Evolutionary conservation across 306 rosid genomes (phyloP).

Genomic region (Prunus mume): DNA sequence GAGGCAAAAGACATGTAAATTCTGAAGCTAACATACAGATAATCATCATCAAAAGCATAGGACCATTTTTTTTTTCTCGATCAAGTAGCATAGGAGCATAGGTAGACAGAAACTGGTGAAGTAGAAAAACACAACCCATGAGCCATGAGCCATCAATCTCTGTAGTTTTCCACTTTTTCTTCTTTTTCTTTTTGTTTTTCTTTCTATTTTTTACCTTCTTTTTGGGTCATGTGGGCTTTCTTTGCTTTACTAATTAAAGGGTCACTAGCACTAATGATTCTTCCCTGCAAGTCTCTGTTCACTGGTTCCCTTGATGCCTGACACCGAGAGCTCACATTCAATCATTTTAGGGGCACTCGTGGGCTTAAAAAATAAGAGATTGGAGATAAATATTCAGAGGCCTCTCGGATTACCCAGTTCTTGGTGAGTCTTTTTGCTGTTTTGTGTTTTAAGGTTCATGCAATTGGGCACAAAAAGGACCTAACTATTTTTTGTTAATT

Average conservation of each 20-base stretch:
- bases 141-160: conserved; percentile 40
- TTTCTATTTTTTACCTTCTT: conserved; percentile 31
- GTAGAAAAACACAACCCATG: conserved; percentile 42
- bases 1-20: conserved; percentile 33
- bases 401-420: conserved; percentile 25
- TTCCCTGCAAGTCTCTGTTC: conserved; percentile 41
- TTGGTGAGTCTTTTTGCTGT: conserved; percentile 34
- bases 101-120: conserved; percentile 33
- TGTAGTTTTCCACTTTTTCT: not conserved
- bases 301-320: conserved; percentile 74
- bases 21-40: conserved; percentile 43
- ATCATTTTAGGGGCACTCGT: conserved; percentile 42
- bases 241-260: conserved; percentile 39
- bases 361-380: conserved; percentile 31
- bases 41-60: conserved; percentile 37
- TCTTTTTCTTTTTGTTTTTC: conserved; percentile 16
- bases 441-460: conserved; percentile 15
- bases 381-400: conserved; percentile 36
- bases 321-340: conserved; percentile 55
- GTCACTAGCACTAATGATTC: conserved; percentile 40
- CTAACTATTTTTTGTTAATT: conserved; percentile 7
- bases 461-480: conserved; percentile 8
- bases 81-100: conserved; percentile 23
- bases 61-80: too few relatives aligned
- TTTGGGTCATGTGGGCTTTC: conserved; percentile 33